Base-by-base conservation (phyloP, 352 stramenopile species). In the Blastocystis sp. region DNA sequence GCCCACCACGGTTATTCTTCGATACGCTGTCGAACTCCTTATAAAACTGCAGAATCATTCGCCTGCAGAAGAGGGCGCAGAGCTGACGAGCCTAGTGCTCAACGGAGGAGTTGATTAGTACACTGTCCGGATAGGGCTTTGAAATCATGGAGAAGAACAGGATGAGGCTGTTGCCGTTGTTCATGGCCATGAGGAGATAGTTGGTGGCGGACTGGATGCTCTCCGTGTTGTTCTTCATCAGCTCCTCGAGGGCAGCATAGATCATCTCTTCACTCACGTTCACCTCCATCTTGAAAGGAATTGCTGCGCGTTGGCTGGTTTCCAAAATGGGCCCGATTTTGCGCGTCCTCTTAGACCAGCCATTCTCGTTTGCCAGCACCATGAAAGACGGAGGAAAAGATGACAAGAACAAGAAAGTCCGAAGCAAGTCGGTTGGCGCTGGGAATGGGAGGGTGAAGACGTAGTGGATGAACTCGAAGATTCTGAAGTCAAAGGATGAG, bases 381-480 rank as follows among this genome's bases (percentile, higher is more conserved):
- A 56, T 56, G 48, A 56, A 56, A 14, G 48, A 56, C 14, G 5
- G 5, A 56, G 14, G 14, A 23, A 84, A 84, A 53, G 43, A 52
- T 2, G 19, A 52, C 1, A 84, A 67, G 28, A 43, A 62, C 21
- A 69, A 69, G 53, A 60, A 45, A 70, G 60, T 34, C 17, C 9
- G 9, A 1, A 84, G 21, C 59, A 65, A 34, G 19, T 38, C 17
- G 10, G 59, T 65, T n/a, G 4, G 59, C 21, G 7, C 7, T 19
- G 17, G 59, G 7, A 9, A 23, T 65, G 9, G 59, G 4, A 19
- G 17, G 59, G 10, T 45, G 40, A 41, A 62, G 2, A 0, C 45
- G 53, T 84, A 84, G 74, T 84, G 74, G 74, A 67, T 53, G 74
- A 84, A 84, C 10, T 84, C 74, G 19, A 84, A 84, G 74, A 84